Evolutionary conservation across 192 early-diverging fungal species (phyloP).

Genomic region (Ramicandelaber brevisporus): DNA sequence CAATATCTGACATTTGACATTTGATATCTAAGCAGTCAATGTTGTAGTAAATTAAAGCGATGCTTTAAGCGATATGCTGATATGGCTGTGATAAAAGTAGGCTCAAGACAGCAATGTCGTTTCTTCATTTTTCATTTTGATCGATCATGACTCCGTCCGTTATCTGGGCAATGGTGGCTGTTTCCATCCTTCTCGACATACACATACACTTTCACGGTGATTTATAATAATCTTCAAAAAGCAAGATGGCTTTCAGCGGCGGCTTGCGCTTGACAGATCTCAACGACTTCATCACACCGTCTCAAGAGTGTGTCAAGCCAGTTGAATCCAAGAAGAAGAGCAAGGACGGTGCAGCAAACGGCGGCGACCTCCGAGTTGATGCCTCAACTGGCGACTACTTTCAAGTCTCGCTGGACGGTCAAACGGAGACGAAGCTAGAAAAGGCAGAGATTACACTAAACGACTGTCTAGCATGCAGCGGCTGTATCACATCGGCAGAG

Average conservation of each 20-base stretch:
- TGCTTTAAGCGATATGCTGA: too few relatives aligned
- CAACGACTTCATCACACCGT: conserved; percentile 92
- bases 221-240: conserved; percentile 1
- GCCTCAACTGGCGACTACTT: conserved; percentile 59
- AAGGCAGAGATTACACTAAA: conserved; percentile 70
- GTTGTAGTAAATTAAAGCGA: too few relatives aligned
- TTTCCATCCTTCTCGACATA: too few relatives aligned
- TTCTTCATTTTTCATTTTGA: too few relatives aligned
- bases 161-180: too few relatives aligned
- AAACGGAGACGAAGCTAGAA: conserved; percentile 54
- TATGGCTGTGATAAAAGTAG: too few relatives aligned
- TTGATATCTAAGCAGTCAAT: too few relatives aligned
- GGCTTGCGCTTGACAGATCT: conserved; percentile 77
- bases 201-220: too few relatives aligned
- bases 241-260: conserved; percentile 54
- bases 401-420: conserved; percentile 71
- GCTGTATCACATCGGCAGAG: conserved; percentile 95
- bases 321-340: conserved; percentile 48
- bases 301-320: conserved; percentile 94
- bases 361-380: conserved; percentile 48
- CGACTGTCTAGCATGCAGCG: conserved; percentile 96
- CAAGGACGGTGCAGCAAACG: conserved; percentile 11
- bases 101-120: too few relatives aligned
- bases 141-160: too few relatives aligned
- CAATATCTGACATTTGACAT: too few relatives aligned